phyloP scores from a whole-genome alignment of 164 flowering plant species.

The Warburgia ugandensis region DNA sequence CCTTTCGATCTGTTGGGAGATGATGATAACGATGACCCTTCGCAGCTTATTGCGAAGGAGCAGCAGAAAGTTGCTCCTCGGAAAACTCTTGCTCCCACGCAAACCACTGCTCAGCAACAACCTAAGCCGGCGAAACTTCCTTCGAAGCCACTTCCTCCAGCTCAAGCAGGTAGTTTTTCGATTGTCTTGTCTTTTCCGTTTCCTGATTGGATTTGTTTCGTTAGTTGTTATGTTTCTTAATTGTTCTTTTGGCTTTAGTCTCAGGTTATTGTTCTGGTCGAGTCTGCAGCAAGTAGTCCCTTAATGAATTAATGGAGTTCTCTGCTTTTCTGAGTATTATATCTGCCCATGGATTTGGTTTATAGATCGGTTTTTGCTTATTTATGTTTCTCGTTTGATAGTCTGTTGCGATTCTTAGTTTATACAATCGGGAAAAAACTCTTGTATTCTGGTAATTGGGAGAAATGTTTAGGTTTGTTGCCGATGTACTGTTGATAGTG shows the following conservation, averaged over 20 bases:
- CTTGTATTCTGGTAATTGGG: no score
- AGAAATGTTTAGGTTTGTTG: no score
- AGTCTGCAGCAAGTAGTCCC: no score
- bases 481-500: no score
- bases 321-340: no score
- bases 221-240: neutral
- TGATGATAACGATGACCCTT: conserved; percentile 65
- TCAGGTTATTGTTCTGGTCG: no score
- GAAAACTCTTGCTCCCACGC: conserved; percentile 27
- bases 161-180: conserved; percentile 58
- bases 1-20: conserved; percentile 75
- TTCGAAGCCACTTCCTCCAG: conserved; percentile 66
- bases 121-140: conserved; percentile 30
- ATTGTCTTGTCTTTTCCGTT: neutral
- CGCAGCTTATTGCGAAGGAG: conserved; percentile 44
- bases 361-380: no score
- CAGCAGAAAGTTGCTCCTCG: conserved; percentile 24
- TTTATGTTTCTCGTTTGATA: no score
- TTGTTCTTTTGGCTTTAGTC: neutral
- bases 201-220: neutral
- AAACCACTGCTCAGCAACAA: conserved; percentile 13
- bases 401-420: no score
- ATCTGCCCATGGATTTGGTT: no score
- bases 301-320: no score
- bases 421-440: no score